Percentiles rank a stretch among this genome's conserved stretches.
phyloP scores from a whole-genome alignment of 2,329 filamentous ascomycete genomes.

The Fusarium keratoplasticum region DNA sequence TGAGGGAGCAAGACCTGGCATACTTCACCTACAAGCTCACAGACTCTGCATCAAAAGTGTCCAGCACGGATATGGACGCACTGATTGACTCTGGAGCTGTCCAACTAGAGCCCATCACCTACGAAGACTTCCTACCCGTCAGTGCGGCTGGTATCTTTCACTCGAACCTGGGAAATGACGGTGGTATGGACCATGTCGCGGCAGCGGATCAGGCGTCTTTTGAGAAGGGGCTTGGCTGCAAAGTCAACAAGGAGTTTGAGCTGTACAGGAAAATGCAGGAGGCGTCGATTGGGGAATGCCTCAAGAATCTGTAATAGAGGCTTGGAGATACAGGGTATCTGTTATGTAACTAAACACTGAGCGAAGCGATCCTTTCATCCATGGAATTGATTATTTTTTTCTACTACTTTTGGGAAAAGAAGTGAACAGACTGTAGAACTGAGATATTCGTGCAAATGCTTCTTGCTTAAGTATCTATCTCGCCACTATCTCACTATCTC shows the following conservation, averaged over 20 bases:
- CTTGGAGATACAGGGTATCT: background rate
- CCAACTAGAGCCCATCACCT: constrained; percentile 55
- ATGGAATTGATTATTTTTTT: background rate
- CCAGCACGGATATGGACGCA: constrained; percentile 41
- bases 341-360: background rate
- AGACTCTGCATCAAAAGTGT: constrained; percentile 11
- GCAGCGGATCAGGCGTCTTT: background rate
- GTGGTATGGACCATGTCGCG: background rate
- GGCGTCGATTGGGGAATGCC: background rate
- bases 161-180: constrained; percentile 48
- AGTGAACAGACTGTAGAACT: background rate
- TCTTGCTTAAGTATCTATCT: background rate
- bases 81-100: constrained; percentile 43
- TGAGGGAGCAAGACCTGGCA: constrained; percentile 50
- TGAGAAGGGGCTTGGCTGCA: background rate
- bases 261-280: background rate
- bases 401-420: background rate
- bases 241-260: background rate
- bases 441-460: accelerated
- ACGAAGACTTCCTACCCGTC: constrained; percentile 64
- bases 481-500: background rate
- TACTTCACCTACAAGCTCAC: constrained; percentile 49
- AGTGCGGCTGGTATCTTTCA: constrained; percentile 62
- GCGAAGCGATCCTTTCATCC: background rate
- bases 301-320: background rate